Conservation (phyloP, 352 stramenopile species). For the Phytopythium cucurbitacearum region DNA sequence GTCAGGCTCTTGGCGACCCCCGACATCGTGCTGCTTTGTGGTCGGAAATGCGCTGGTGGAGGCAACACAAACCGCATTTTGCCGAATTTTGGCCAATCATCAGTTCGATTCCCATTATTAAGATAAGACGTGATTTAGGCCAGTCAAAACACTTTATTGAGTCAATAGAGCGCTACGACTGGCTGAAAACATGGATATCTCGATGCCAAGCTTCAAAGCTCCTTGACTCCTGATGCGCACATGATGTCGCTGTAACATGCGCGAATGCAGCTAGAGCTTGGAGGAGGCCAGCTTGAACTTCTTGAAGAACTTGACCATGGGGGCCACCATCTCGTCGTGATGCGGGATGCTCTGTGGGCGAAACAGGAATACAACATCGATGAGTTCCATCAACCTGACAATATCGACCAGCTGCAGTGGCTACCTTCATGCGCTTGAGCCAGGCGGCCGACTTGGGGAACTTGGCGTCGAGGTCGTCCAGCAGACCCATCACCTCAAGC, state of each 20-base stretch:
- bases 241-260: background rate
- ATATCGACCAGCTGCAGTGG: background rate
- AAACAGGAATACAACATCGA: background rate
- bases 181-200: background rate
- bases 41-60: background rate
- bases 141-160: background rate
- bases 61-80: background rate
- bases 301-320: constrained; percentile 63
- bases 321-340: constrained; percentile 60
- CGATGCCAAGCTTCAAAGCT: too few relatives aligned
- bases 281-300: constrained; percentile 55
- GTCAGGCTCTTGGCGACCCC: constrained; percentile 33
- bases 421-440: constrained; percentile 75
- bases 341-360: constrained; percentile 37
- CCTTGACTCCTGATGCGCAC: too few relatives aligned
- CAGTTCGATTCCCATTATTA: background rate
- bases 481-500: constrained; percentile 62
- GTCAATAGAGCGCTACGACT: background rate
- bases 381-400: background rate
- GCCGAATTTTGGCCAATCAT: constrained; percentile 3
- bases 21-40: constrained; percentile 15
- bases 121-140: background rate
- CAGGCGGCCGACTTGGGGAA: constrained; percentile 51
- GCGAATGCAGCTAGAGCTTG: constrained; percentile 26
- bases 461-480: constrained; percentile 36